Evolutionary conservation across 2,329 filamentous ascomycete genomes (phyloP), one percentile per base, ranked within the genome.

Genomic region (Fusarium agapanthi): DNA sequence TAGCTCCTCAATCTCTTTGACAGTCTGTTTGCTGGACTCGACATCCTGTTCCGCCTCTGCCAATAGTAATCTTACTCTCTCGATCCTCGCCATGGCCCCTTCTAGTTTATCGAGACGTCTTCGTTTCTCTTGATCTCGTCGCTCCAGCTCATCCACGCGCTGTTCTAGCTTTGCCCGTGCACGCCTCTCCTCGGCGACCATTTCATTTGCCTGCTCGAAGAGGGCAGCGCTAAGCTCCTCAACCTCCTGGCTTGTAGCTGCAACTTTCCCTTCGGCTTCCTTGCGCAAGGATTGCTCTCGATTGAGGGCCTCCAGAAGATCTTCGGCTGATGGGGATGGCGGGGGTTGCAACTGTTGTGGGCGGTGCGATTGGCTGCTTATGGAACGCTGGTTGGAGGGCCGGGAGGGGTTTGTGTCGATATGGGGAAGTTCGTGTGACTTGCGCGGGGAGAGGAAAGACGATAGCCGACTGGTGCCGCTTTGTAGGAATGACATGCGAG

Each of bases 121-220:
- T 76, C 87, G 86, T 85, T 94, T 94, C 73, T 95, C 92, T 53
- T 80, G 82, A 66, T 95, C 93, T 67, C 93, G 85, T 75, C 86
- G 83, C 83, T 95, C 93, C 28, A 96, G 82, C 76, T 90, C 85
- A 65, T 85, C 87, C 13, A 96, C 87, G 43, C 92, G 84, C 79
- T 92, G 90, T 82, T 95, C 92, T 30, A 96, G 85, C 77, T 87
- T 88, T 11, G 92, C 92, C 65, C 92, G 84, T 38, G 91, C 92
- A 63, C 89, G 87, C 47, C 93, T 85, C 84, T 96, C 93, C 24
- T 88, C 86, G 5, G 93, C 93, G 26, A 96, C 93, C 93, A 96
- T 96, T 82, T 95, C 90, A 80, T 96, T 96, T 57, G 93, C 93
- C 83, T 95, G 91, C 83, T 93, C 90, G 80, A 96, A 96, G 60